Base-by-base conservation (phyloP, 805 yeast species). In the Alloascoidea hylecoeti region DNA sequence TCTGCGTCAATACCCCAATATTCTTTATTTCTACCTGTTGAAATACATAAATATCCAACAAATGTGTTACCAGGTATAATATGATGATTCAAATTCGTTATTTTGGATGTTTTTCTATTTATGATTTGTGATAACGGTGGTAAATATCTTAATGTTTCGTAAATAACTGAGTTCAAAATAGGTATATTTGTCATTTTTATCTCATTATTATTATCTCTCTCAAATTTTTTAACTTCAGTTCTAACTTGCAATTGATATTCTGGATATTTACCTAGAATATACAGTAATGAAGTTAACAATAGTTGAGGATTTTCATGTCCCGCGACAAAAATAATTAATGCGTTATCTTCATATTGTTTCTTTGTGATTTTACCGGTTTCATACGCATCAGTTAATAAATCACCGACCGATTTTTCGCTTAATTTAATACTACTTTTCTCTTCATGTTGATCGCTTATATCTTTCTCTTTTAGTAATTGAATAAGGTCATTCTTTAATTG, bases 301-400 rank as follows among this genome's bases (percentile, higher is more conserved):
- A 74, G 47, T 42, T 71, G 73, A 0, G 80, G 80, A 42, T 74
- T 74, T 45, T 74, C 80, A 49, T 74, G 80, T 0, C 79, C 80
- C 0, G 80, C 80, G 35, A 74, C 68, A 46, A 73, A 50, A 3
- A 71, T 56, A 14, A 74, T 72, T 5, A 71, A 65, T 14, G 70
- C 58, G 49, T 74, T 74, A 46, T 74, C 79, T 2, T 58, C 51
- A 38, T 71, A 60, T 44, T 73, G 78, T 36, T 63, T 58, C 38
- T 61, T 53, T 2, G 67, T 56, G 2, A 74, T 56, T 3, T 43
- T 38, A 0, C 61, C 66, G 4, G 43, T 42, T 4, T 60, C 50
- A 33, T 57, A 51, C 1, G 72, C 70, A 4, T 56, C 50, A 5
- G 63, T 57, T 6, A 72, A 49, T 23, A 9, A n/a, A 9, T 23